Base-by-base conservation (phyloP, 768 basidiomycete species). In the Psilocybe cubensis region DNA sequence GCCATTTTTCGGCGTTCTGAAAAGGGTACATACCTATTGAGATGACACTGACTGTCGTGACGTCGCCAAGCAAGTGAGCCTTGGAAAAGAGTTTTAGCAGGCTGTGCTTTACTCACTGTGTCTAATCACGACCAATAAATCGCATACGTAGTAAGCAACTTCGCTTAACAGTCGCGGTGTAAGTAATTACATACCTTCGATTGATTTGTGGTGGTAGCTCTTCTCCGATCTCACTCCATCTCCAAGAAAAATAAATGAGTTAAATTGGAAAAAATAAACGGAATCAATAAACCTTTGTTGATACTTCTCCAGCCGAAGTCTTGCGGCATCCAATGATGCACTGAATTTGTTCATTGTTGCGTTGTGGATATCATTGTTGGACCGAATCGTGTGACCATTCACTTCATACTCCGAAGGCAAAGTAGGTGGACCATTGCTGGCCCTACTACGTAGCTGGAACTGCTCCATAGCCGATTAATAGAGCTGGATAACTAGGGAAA, bases 191-290 rank as follows among this genome's bases (percentile, higher is more conserved):
- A 11, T 44, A 60, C 62, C 59, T 58, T 24, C 59, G 59, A 42
- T 63, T 60, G 29, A 63, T 63, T 56, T 63, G 62, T 11, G 62
- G 62, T 23, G 62, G 62, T 10, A 63, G 57, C 29, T 63, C 58
- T 51, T 54, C 42, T 12, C 62, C 62, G 25, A 66, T 58, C 25
- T 61, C 54, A 27, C 33, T 43, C 58, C 59, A 61, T 27, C 58
- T 59, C 42, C 9, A n/a, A n/a, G n/a, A n/a, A n/a, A 17, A 18
- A n/a, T 7, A 46, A 24, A 4, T 12, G 4, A 11, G 17, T 41
- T 35, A n/a, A 23, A 18, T 2, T 35, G n/a, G 17, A 27, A 43
- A 5, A 23, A 40, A 7, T 33, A 20, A 35, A 21, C 17, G 7
- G 24, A 28, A 3, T 12, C n/a, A n/a, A 54, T 41, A 4, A 18